Conservation (phyloP, 2,329 filamentous ascomycete genomes). For the Penicillium fuscoglaucum region DNA sequence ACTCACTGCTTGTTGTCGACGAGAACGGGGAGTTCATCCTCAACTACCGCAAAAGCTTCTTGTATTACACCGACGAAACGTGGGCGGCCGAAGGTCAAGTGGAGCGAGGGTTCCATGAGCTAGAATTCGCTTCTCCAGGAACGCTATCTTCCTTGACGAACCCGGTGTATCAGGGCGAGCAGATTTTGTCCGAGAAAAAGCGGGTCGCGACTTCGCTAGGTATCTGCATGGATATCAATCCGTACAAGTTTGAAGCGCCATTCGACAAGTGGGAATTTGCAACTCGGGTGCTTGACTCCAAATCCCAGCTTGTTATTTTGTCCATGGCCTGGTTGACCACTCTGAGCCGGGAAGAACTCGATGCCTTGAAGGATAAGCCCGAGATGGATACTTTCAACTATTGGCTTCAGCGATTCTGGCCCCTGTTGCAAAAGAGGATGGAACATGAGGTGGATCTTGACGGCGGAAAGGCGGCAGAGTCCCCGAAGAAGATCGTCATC, state of each 20-base stretch:
- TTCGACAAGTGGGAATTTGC: conserved; percentile 62
- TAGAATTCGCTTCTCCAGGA: conserved; percentile 20
- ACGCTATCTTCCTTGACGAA: not conserved
- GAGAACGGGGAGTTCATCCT: conserved; percentile 54
- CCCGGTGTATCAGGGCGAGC: not conserved
- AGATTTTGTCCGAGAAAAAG: conserved; percentile 5
- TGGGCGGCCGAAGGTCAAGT: conserved; percentile 58
- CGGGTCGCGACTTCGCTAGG: conserved; percentile 47
- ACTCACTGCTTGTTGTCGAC: conserved; percentile 60
- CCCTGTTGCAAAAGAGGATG: conserved; percentile 44
- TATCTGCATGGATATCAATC: conserved; percentile 61
- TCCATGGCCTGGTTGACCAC: conserved; percentile 65
- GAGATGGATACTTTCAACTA: conserved; percentile 63
- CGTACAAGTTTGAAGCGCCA: conserved; percentile 60
- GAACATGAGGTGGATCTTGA: conserved; percentile 31
- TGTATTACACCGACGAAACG: conserved; percentile 67
- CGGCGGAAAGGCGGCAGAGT: conserved; percentile 18
- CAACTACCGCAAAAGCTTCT: conserved; percentile 65
- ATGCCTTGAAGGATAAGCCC: conserved; percentile 45
- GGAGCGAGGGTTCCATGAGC: conserved; percentile 34
- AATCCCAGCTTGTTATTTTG: conserved; percentile 56
- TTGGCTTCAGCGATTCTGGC: conserved; percentile 62
- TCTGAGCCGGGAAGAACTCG: conserved; percentile 51
- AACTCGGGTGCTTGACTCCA: conserved; percentile 51
- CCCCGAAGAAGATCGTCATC: conserved; percentile 42